Conservation (phyloP, 2,329 filamentous ascomycete genomes). For the Diplodia intermedia region DNA sequence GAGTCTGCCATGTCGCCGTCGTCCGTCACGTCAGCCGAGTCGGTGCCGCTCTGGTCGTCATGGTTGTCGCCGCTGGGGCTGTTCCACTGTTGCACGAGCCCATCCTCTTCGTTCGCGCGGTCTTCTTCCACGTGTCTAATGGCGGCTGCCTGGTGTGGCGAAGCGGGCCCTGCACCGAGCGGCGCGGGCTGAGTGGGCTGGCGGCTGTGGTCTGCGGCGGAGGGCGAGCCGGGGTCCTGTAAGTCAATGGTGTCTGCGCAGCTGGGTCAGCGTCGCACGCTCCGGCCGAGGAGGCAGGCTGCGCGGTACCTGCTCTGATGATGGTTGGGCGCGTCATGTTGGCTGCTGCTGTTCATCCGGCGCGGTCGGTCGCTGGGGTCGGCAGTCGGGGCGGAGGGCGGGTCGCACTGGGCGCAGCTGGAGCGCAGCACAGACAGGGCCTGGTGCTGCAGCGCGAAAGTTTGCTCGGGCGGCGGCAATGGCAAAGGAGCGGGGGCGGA, state of each 20-base stretch:
- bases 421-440: slow-evolving; percentile 13
- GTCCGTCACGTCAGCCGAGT: slow-evolving; percentile 51
- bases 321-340: slow-evolving; percentile 63
- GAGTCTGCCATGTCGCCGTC: slow-evolving; percentile 67
- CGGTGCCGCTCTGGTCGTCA: slow-evolving; percentile 62
- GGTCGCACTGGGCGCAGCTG: slow-evolving; percentile 28
- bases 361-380: background rate
- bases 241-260: slow-evolving; percentile 88
- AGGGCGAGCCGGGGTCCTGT: slow-evolving; percentile 81
- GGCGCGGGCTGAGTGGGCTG: slow-evolving; percentile 60
- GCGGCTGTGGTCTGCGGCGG: slow-evolving; percentile 79
- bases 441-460: slow-evolving; percentile 4
- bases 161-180: slow-evolving; percentile 63
- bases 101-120: slow-evolving; percentile 71
- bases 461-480: background rate
- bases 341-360: slow-evolving; percentile 24
- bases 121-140: slow-evolving; percentile 82
- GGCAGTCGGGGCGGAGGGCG: slow-evolving; percentile 6
- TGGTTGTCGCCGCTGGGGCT: slow-evolving; percentile 36
- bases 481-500: slow-evolving; percentile 11
- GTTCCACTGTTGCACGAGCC: slow-evolving; percentile 57
- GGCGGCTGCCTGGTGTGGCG: slow-evolving; percentile 84
- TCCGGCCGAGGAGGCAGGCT: slow-evolving; percentile 12
- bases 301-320: slow-evolving; percentile 60
- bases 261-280: slow-evolving; percentile 39